Conservation (phyloP, 1,139 yeast species). For the Blastobotrys buckinghamii region DNA sequence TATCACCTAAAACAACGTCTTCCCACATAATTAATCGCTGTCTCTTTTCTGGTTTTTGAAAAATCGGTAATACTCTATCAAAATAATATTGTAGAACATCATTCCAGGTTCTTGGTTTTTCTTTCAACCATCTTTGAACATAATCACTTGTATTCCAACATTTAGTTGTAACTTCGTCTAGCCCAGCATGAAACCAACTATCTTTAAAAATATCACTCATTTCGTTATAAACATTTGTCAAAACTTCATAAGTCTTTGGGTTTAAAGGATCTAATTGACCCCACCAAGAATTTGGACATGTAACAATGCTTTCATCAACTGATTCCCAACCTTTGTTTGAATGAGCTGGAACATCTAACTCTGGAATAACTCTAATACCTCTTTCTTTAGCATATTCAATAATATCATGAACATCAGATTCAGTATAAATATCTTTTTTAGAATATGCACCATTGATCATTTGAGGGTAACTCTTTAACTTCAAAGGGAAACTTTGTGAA, state of each 20-base stretch:
- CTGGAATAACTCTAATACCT: constrained; percentile 46
- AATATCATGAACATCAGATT: constrained; percentile 33
- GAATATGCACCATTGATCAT: constrained; percentile 43
- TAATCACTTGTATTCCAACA: constrained; percentile 36
- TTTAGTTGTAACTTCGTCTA: constrained; percentile 38
- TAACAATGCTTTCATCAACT: constrained; percentile 35
- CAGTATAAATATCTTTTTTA: constrained; percentile 33
- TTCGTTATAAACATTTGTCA: constrained; percentile 21
- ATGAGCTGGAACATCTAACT: constrained; percentile 47
- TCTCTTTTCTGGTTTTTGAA: constrained; percentile 19
- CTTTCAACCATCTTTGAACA: constrained; percentile 29
- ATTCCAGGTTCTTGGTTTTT: constrained; percentile 27
- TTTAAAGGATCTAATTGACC: constrained; percentile 29
- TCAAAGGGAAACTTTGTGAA: constrained; percentile 45
- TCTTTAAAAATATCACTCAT: constrained; percentile 36
- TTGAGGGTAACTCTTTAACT: constrained; percentile 36
- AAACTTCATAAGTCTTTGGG: constrained; percentile 14
- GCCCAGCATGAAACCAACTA: constrained; percentile 41
- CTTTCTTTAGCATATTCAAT: constrained; percentile 37
- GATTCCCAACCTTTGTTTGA: constrained; percentile 42
- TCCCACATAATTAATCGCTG: constrained; percentile 43
- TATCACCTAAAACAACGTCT: constrained; percentile 34
- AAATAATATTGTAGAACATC: constrained; percentile 39
- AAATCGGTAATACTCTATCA: constrained; percentile 36
- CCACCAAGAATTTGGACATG: constrained; percentile 4